A percentile compares a stretch with the other conserved stretches of the same genome.
Conservation (phyloP, 495 filamentous ascomycete species). For the Daldinia loculata region DNA sequence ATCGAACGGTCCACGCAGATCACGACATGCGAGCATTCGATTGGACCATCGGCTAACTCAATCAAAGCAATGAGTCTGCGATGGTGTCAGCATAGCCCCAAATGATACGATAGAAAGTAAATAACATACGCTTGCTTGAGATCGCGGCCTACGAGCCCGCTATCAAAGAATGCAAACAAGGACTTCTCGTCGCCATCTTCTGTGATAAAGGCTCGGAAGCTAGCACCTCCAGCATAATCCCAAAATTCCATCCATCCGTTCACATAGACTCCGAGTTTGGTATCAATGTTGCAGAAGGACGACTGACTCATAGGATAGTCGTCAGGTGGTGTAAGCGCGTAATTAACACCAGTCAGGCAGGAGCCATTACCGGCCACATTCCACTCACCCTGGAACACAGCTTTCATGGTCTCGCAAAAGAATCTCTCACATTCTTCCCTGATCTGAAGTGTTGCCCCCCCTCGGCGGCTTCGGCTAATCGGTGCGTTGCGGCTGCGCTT, state of each 20-base stretch:
- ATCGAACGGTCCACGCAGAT: slow-evolving; percentile 78
- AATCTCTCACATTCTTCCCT: slow-evolving; percentile 99
- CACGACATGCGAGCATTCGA: slow-evolving; percentile 79
- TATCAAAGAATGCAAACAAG: slow-evolving; percentile 89
- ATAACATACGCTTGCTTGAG: slow-evolving; percentile 89
- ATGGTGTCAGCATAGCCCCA: slow-evolving; percentile 26
- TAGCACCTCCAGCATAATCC: slow-evolving; percentile 84
- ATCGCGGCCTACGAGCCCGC: slow-evolving; percentile 70
- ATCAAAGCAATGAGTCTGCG: slow-evolving; percentile 86
- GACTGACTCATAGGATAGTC: slow-evolving; percentile 45
- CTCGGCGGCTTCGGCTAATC: slow-evolving; percentile 63
- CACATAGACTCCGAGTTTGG: slow-evolving; percentile 39
- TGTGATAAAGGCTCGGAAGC: slow-evolving; percentile 84
- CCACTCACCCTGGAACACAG: slow-evolving; percentile 96
- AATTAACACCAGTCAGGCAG: slow-evolving; percentile 73
- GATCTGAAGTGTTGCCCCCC: slow-evolving; percentile 93
- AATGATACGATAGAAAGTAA: slow-evolving; percentile 3
- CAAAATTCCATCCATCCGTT: slow-evolving; percentile 77
- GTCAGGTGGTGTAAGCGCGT: slow-evolving; percentile 55
- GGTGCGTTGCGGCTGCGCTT: slow-evolving; percentile 48
- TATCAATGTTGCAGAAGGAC: slow-evolving; percentile 18
- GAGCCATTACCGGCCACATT: slow-evolving; percentile 74
- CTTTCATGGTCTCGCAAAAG: slow-evolving; percentile 92
- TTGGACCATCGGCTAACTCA: slow-evolving; percentile 78
- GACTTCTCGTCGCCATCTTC: slow-evolving; percentile 70